These are phyloP conservation scores for Apophysomyces variabilis DNA, from an alignment of 371 early-diverging fungal species.

Conservation along the genomic window DNA sequence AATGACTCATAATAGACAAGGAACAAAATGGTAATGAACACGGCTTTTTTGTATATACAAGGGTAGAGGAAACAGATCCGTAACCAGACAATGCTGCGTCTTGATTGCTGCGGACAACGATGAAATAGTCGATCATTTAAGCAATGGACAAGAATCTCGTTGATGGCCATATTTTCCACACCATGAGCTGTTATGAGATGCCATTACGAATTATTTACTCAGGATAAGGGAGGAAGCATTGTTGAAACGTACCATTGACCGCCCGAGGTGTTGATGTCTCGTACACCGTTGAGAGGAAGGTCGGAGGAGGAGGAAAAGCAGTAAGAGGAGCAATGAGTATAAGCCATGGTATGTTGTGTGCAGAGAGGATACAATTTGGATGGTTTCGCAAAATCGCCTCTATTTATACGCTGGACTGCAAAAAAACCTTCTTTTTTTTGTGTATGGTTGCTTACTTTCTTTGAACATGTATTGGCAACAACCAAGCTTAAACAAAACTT, in stretches of 20 bases:
- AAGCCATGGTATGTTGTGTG: no score
- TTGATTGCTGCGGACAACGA: not conserved
- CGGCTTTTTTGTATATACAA: no score
- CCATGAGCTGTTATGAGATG: conserved; percentile 21
- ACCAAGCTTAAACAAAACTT: no score
- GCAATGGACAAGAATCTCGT: conserved; percentile 20
- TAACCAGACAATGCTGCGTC: no score
- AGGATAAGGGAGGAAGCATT: not conserved
- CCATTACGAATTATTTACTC: not conserved
- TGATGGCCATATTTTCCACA: conserved; percentile 33
- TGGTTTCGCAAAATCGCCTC: not conserved
- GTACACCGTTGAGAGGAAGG: conserved; percentile 9
- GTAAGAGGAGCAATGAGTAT: not conserved
- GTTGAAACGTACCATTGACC: conserved; percentile 25
- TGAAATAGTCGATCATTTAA: conserved; percentile 16
- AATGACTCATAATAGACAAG: no score
- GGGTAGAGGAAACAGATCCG: no score
- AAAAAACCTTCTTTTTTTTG: no score
- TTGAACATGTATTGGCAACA: no score
- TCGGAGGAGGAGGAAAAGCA: not conserved
- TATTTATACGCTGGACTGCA: not conserved
- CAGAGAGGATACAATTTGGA: not conserved
- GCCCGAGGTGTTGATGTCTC: conserved; percentile 16
- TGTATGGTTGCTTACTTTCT: no score
- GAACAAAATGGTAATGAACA: no score